A percentile compares a stretch with the other conserved stretches of the same genome.
Evolutionary conservation across 176 grass and related monocot species (phyloP).

Genomic region (Zizania latifolia): DNA sequence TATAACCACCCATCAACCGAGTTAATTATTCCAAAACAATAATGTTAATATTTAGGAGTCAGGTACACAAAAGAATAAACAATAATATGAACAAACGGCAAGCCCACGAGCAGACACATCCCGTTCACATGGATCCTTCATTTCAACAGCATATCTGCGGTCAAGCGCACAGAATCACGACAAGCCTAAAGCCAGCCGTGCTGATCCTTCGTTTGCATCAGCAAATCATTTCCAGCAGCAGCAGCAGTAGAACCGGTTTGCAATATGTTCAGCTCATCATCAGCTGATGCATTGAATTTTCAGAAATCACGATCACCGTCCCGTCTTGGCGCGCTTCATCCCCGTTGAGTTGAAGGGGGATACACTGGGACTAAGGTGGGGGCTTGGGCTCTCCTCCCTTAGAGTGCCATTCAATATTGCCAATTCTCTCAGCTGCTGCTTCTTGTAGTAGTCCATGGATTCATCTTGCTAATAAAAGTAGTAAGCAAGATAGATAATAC

Average conservation of each 20-base stretch:
- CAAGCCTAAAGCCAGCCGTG: not conserved
- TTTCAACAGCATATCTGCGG: not conserved
- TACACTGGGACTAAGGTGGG: conserved; percentile 62
- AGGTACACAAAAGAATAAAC: conserved; percentile 39
- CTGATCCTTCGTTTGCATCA: not conserved
- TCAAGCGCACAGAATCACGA: not conserved
- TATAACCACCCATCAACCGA: not conserved
- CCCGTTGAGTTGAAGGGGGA: conserved; percentile 79
- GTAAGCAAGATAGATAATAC: not conserved
- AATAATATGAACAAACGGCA: conserved; percentile 23
- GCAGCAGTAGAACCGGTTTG: not conserved
- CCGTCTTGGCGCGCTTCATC: conserved; percentile 90
- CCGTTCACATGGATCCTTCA: not conserved
- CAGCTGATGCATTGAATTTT: conserved; percentile 15
- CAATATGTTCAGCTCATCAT: conserved; percentile 6
- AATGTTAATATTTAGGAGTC: conserved; percentile 34
- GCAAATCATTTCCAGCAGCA: conserved; percentile 7
- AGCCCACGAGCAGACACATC: conserved; percentile 3
- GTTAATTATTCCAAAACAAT: conserved; percentile 39
- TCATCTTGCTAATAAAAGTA: conserved; percentile 51
- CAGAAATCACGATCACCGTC: conserved; percentile 39
- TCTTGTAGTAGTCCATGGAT: conserved; percentile 93
- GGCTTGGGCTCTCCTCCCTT: conserved; percentile 78
- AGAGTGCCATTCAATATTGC: conserved; percentile 88
- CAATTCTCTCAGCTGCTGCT: conserved; percentile 88